phyloP scores from a whole-genome alignment of 805 yeast species.

The Kodamaea kaohsiungensis region DNA sequence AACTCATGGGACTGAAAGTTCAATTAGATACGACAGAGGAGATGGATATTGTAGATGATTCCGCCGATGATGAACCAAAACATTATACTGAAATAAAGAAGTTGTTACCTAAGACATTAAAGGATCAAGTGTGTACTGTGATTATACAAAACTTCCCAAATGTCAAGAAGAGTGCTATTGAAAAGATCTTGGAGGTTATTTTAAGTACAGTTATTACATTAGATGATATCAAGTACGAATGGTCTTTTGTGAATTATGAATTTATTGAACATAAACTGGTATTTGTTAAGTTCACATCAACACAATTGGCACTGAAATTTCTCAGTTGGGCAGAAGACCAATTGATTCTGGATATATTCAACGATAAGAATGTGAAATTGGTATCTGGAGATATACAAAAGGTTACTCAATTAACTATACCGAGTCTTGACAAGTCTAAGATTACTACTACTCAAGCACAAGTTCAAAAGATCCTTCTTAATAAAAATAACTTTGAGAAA shows the following conservation, averaged over 20 bases:
- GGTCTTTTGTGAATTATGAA: slow-evolving; percentile 38
- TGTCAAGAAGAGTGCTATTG: slow-evolving; percentile 29
- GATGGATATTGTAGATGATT: not conserved
- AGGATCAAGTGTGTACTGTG: slow-evolving; percentile 33
- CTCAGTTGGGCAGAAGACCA: not conserved
- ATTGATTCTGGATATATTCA: not conserved
- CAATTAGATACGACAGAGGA: not conserved
- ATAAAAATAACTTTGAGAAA: slow-evolving; percentile 23
- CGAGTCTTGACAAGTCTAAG: not conserved
- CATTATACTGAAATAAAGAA: slow-evolving; percentile 19
- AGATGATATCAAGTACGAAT: slow-evolving; percentile 19
- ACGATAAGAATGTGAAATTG: not conserved
- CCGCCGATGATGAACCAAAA: not conserved
- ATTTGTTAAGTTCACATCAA: slow-evolving; percentile 29
- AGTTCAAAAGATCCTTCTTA: slow-evolving; percentile 11
- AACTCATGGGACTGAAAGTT: slow-evolving; percentile 2
- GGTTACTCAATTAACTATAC: not conserved
- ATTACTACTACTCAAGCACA: not conserved
- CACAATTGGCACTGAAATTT: not conserved
- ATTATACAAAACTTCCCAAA: slow-evolving; percentile 36
- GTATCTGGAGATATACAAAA: not conserved
- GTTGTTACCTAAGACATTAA: slow-evolving; percentile 33
- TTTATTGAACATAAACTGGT: slow-evolving; percentile 30
- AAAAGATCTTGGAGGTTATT: slow-evolving; percentile 26
- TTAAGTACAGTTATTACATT: slow-evolving; percentile 7